These are phyloP conservation scores for Trifolium pratense DNA, from an alignment of 306 rosid species.

Conservation along the genomic window DNA sequence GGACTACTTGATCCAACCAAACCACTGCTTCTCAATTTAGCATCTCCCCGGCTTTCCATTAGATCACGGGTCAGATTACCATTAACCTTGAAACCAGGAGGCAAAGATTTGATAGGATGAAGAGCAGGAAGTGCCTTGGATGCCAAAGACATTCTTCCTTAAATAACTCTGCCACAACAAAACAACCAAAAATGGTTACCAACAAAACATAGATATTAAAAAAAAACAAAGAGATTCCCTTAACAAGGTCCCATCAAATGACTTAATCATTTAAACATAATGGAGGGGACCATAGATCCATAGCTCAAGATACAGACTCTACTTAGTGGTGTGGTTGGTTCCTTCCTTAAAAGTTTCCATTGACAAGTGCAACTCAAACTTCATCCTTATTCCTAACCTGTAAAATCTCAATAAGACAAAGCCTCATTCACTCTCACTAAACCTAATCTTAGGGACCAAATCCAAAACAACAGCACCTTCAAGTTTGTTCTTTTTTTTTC, in stretches of 20 bases:
- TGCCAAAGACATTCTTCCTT: slow-evolving; percentile 60
- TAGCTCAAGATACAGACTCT: slow-evolving; percentile 51
- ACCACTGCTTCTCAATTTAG: slow-evolving; percentile 46
- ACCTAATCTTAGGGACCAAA: slow-evolving; percentile 21
- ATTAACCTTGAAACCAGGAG: slow-evolving; percentile 58
- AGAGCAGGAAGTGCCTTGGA: slow-evolving; percentile 54
- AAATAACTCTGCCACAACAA: slow-evolving; percentile 52
- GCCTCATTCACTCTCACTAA: neutral
- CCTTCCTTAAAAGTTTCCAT: slow-evolving; percentile 47
- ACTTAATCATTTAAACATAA: slow-evolving; percentile 50
- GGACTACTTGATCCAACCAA: slow-evolving; percentile 44
- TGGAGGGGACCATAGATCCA: slow-evolving; percentile 84
- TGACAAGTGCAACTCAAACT: slow-evolving; percentile 45
- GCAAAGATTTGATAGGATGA: slow-evolving; percentile 71
- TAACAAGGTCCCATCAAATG: slow-evolving; percentile 68
- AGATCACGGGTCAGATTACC: slow-evolving; percentile 49
- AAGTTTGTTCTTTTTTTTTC: neutral
- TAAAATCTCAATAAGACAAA: slow-evolving; percentile 35
- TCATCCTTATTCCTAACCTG: slow-evolving; percentile 28
- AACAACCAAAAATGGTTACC: slow-evolving; percentile 43
- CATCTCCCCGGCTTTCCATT: slow-evolving; percentile 44
- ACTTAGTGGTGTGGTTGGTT: slow-evolving; percentile 43
- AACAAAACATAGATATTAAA: slow-evolving; percentile 36
- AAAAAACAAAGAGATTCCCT: slow-evolving; percentile 42
- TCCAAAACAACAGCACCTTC: slow-evolving; percentile 10